Conservation (phyloP, 1,284 basidiomycete genomes). For the Pyrrhoderma lamaoense region DNA sequence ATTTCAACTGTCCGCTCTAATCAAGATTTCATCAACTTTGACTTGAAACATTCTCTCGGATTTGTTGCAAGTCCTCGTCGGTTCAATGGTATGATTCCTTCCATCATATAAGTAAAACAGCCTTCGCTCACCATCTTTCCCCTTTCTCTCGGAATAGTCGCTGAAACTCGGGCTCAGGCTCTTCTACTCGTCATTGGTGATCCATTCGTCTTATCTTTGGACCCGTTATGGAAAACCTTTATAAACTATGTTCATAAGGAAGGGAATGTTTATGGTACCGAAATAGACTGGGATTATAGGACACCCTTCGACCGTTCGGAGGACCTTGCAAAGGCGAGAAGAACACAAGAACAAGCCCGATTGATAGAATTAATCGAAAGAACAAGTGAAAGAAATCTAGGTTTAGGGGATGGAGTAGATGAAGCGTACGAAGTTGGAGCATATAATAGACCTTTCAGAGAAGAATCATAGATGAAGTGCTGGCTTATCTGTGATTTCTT, state of each 20-base stretch:
- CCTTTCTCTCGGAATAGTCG: conserved; percentile 27
- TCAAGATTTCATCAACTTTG: conserved; percentile 30
- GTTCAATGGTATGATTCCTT: conserved; percentile 34
- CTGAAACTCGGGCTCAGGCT: conserved; percentile 46
- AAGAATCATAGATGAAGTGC: too few relatives aligned
- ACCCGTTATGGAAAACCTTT: conserved; percentile 45
- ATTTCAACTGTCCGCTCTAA: conserved; percentile 42
- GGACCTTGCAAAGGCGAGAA: conserved; percentile 12
- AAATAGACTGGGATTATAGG: conserved; percentile 43
- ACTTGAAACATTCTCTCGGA: conserved; percentile 38
- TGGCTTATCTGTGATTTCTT: too few relatives aligned
- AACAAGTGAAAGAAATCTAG: conserved; percentile 12
- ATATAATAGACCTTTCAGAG: too few relatives aligned
- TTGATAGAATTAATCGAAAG: conserved; percentile 19
- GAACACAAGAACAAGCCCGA: conserved; percentile 11
- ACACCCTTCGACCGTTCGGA: conserved; percentile 25
- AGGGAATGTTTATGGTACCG: conserved; percentile 41
- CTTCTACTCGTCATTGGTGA: conserved; percentile 54
- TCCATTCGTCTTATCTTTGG: conserved; percentile 41
- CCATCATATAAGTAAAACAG: neutral
- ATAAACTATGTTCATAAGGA: conserved; percentile 41
- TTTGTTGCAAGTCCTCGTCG: conserved; percentile 39
- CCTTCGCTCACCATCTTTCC: conserved; percentile 1
- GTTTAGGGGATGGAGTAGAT: neutral
- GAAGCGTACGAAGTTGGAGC: too few relatives aligned